Base-by-base conservation (phyloP, 2,329 filamentous ascomycete species). In the Aphanoascus verrucosus region DNA sequence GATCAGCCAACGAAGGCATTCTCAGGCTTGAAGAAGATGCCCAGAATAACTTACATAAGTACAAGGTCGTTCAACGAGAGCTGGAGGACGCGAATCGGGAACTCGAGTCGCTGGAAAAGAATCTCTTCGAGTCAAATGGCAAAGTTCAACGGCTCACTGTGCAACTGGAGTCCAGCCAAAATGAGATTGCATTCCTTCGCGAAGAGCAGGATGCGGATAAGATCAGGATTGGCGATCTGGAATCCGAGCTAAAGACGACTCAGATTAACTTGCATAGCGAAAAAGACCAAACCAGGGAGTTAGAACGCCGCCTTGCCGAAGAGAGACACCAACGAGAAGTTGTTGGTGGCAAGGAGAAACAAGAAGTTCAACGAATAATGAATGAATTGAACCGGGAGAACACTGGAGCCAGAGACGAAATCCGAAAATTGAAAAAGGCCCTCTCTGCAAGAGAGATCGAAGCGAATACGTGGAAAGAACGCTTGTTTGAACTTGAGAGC, bases 151-250 rank as follows among this genome's bases (percentile, higher is more conserved):
- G 90, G 51, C 77, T 97, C 2, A 84, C 86, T 3, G 88, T 98
- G 32, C 90, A 97, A 65, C 85, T 91, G 59, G 93, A 98, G 69
- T 94, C 88, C 4, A 85, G 86, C 54, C 91, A 96, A 62, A 85
- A 85, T 55, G 93, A 98, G 68, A 94, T 97, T 69, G 84, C 87
- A 1, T 98, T 98, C 77, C 70, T 98, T 49, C 84, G 93, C 1
- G 93, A 98, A 66, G 93, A 98, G 72, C 93, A 98, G 69, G 93
- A 98, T 69, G 82, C 81, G 15, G 93, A 98, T 74, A 98, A 98
- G 77, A 94, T 98, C 66, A 90, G 89, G 70, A 97, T 98, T 63
- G 88, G 91, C 37, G 89, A 97, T 64, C 76, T 97, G 6, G 90
- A 97, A 65, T 86, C 88, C 7, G 82, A 84, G 12, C 73, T 96